These are phyloP conservation scores for Aspergillus carbonarius DNA, from an alignment of 2,329 filamentous ascomycete species.

Conservation along the genomic window DNA sequence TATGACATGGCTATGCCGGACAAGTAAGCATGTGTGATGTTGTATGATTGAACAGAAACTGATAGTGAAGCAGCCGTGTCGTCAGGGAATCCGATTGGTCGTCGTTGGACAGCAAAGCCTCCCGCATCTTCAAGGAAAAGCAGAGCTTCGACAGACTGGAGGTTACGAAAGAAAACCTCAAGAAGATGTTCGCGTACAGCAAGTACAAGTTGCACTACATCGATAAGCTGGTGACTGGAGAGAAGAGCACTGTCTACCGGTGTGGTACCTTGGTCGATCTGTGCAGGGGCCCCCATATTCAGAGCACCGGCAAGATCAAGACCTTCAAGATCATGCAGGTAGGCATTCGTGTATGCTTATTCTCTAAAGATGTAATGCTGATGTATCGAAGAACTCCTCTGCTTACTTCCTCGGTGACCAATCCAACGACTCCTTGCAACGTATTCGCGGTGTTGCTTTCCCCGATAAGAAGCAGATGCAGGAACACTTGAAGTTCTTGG, in stretches of 20 bases:
- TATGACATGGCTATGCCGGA: constrained; percentile 90
- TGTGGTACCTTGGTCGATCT: constrained; percentile 93
- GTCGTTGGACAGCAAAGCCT: constrained; percentile 75
- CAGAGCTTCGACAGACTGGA: constrained; percentile 89
- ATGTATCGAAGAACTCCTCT: constrained; percentile 59
- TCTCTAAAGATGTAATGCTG: background rate
- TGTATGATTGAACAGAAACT: constrained; percentile 10
- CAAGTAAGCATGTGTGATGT: constrained; percentile 43
- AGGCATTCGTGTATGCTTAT: constrained; percentile 8
- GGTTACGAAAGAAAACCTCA: constrained; percentile 83
- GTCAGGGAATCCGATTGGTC: constrained; percentile 80
- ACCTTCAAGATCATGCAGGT: constrained; percentile 88
- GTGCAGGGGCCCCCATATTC: constrained; percentile 91
- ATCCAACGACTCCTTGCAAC: constrained; percentile 90
- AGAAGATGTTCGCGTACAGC: constrained; percentile 97
- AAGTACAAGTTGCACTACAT: constrained; percentile 99
- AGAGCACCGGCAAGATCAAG: constrained; percentile 90
- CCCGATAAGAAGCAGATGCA: constrained; percentile 94
- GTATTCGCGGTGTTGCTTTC: constrained; percentile 95
- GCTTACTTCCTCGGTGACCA: constrained; percentile 95
- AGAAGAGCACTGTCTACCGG: constrained; percentile 89
- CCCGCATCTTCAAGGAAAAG: constrained; percentile 91
- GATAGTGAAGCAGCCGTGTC: constrained; percentile 45
- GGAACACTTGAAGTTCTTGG: constrained; percentile 90
- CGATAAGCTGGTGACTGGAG: constrained; percentile 87